Conservation (phyloP, 345 rosid species). For the Firmiana major region DNA sequence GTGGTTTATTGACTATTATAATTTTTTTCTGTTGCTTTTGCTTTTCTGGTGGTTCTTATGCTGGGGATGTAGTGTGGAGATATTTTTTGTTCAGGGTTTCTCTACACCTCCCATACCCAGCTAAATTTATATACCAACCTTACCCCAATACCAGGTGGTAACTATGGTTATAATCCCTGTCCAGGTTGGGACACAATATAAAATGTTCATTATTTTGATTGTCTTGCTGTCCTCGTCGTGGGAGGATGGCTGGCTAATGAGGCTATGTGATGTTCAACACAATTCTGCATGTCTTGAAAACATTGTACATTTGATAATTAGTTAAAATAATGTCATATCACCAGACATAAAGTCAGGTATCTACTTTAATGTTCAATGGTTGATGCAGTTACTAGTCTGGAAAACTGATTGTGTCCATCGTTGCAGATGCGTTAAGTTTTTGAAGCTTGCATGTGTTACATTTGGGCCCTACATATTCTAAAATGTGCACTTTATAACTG, state of each 20-base stretch:
- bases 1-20: background rate
- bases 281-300: background rate
- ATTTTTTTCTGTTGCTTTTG: background rate
- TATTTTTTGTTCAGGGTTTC: background rate
- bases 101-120: slow-evolving; percentile 1
- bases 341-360: background rate
- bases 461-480: slow-evolving; percentile 36
- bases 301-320: background rate
- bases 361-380: slow-evolving; percentile 25
- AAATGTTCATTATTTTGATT: no score
- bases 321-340: background rate
- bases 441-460: slow-evolving; percentile 54
- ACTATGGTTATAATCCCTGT: slow-evolving; percentile 32
- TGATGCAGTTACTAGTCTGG: slow-evolving; percentile 75
- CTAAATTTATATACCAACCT: slow-evolving; percentile 21
- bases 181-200: slow-evolving; percentile 26
- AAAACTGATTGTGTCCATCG: slow-evolving; percentile 42
- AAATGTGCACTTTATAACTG: background rate
- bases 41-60: background rate
- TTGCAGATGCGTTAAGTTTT: slow-evolving; percentile 41
- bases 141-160: slow-evolving; percentile 30
- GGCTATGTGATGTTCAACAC: no score
- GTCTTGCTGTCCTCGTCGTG: no score
- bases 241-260: no score
- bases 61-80: background rate